Evolutionary conservation across 805 yeast genomes (phyloP).

Genomic region (Pichia exigua): DNA sequence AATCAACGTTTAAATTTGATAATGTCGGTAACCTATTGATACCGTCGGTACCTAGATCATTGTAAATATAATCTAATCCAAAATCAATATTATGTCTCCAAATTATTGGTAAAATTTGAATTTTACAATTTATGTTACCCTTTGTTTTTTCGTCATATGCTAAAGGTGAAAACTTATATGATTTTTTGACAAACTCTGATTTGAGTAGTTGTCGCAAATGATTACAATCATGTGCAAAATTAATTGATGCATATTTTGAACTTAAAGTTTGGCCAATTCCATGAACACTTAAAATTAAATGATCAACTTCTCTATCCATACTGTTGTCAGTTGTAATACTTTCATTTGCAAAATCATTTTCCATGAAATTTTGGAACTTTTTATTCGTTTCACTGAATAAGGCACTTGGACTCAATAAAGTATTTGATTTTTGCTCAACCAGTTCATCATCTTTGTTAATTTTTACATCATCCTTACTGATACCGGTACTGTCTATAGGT

Average conservation of each 20-base stretch:
- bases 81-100: constrained; percentile 82
- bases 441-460: background rate
- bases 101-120: constrained; percentile 83
- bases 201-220: constrained; percentile 53
- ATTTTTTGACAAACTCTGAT: constrained; percentile 35
- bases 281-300: constrained; percentile 78
- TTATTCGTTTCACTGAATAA: constrained; percentile 18
- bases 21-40: constrained; percentile 49
- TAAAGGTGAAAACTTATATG: constrained; percentile 32
- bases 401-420: background rate
- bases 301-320: constrained; percentile 36
- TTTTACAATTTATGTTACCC: constrained; percentile 39
- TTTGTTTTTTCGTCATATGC: constrained; percentile 27
- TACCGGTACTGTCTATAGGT: background rate
- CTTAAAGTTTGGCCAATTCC: constrained; percentile 93
- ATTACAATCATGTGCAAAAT: constrained; percentile 80
- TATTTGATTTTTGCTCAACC: background rate
- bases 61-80: constrained; percentile 36
- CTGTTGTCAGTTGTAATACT: constrained; percentile 32
- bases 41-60: constrained; percentile 32
- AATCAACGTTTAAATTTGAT: constrained; percentile 66
- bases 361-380: constrained; percentile 38
- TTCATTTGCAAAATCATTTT: constrained; percentile 43
- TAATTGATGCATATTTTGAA: constrained; percentile 66
- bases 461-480: background rate